Base-by-base conservation (phyloP, 257 asterid species). In the Eucommia ulmoides region DNA sequence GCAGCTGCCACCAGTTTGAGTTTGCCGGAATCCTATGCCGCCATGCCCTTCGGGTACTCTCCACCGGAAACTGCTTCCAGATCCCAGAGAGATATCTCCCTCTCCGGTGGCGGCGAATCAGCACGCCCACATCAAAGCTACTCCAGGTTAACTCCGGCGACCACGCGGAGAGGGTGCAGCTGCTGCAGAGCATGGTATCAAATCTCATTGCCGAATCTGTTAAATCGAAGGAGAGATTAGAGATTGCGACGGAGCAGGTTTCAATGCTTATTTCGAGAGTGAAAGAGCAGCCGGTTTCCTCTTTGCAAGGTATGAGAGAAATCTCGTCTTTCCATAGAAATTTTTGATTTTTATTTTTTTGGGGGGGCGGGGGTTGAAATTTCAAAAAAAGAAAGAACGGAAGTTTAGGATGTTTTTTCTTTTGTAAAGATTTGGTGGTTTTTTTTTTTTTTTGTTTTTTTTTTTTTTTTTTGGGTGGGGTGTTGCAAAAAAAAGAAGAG, bases 1-100 rank as follows among this genome's bases (percentile, higher is more conserved):
- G 98, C 74, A 85, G 96, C 74, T 89, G 98, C 75, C 87, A 71
- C 69, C 94, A 70, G 19, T 89, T 85, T 33, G 98, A 89, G 71
- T 85, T 80, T 77, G 80, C 94, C 8, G 96, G 96, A 10, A 85
- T 85, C 58, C 86, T 89, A 33, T 89, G 96, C 49, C 71, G 94
- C 64, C 98, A 89, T 35, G 89, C 94, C 12, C 88, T 89, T 53
- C 81, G 96, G 38, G 98, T 85, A 54, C 78, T 89, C 17, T 85
- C 98, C 1, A 76, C 96, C 0, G 94, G 93, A 24, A 89, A 89
- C 50, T 89, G 98, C 73, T 89, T 89, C 70, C 94, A 89, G 58
- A 80, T 89, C 54, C 96, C 98, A 0, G 98, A 89, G 24, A 66
- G 81, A 58, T 82, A 82, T 53, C 71, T 89, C 48, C 94, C 74